Conservation (phyloP, 371 early-diverging fungal genomes). For the Mucor saturninus region DNA sequence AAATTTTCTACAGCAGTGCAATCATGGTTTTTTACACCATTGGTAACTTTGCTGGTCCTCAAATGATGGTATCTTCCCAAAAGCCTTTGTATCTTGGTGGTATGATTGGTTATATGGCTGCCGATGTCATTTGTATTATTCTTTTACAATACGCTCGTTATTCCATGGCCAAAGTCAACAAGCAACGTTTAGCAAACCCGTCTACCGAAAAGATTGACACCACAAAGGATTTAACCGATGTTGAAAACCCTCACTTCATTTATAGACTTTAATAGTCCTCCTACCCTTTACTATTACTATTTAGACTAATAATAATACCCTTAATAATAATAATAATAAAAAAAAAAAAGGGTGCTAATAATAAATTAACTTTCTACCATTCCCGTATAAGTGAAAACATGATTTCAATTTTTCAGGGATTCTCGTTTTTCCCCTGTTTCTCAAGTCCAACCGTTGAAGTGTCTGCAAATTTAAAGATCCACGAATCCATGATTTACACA, state of each 20-base stretch:
- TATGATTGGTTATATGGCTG: constrained; percentile 30
- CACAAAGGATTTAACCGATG: constrained; percentile 32
- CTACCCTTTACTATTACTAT: neutral
- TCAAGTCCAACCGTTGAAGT: no score
- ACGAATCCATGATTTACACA: no score
- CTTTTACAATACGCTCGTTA: constrained; percentile 27
- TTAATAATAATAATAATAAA: neutral
- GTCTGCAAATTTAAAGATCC: no score
- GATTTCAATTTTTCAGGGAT: no score
- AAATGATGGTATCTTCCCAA: constrained; percentile 34
- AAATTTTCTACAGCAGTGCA: constrained; percentile 38
- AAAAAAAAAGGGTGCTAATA: neutral
- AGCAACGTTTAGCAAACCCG: constrained; percentile 19
- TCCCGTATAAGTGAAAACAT: no score
- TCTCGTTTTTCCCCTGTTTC: no score
- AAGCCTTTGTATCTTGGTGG: constrained; percentile 45
- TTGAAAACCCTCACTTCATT: constrained; percentile 28
- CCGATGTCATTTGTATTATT: constrained; percentile 30
- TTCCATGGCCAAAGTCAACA: constrained; percentile 25
- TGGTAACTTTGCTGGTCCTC: constrained; percentile 43
- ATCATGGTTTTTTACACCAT: constrained; percentile 33
- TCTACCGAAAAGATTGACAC: constrained; percentile 3
- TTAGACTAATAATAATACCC: constrained; percentile 4
- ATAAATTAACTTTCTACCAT: no score
- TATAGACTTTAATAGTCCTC: constrained; percentile 22